These are phyloP conservation scores for Fistulifera solaris DNA, from an alignment of 108 stramenopile species.

Conservation along the genomic window DNA sequence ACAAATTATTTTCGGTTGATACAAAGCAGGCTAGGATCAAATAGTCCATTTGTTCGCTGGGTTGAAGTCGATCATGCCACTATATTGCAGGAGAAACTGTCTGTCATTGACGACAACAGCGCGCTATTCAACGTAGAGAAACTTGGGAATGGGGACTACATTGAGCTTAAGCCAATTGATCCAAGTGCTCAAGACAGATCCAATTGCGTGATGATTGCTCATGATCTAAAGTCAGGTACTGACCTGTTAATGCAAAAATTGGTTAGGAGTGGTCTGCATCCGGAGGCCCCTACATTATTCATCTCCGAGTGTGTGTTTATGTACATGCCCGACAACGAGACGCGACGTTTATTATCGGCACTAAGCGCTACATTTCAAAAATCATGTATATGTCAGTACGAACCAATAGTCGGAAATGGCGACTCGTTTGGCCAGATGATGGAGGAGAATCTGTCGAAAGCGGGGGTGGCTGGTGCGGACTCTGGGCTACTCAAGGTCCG, in stretches of 20 bases:
- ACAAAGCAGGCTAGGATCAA: too few species aligned
- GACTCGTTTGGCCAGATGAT: slow-evolving; percentile 72
- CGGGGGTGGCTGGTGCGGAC: slow-evolving; percentile 34
- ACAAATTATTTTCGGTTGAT: slow-evolving; percentile 60
- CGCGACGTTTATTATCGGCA: slow-evolving; percentile 21
- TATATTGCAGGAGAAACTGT: slow-evolving; percentile 54
- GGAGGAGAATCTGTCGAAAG: slow-evolving; percentile 57
- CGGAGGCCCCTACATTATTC: slow-evolving; percentile 49
- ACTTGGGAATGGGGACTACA: slow-evolving; percentile 7
- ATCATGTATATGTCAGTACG: slow-evolving; percentile 34
- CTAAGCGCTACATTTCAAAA: slow-evolving; percentile 9
- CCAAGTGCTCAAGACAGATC: slow-evolving; percentile 3
- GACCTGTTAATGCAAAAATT: slow-evolving; percentile 36
- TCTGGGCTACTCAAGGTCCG: slow-evolving; percentile 42
- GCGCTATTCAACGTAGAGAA: background rate
- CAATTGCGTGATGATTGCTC: slow-evolving; percentile 6
- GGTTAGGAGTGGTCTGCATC: slow-evolving; percentile 19
- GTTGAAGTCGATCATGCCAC: slow-evolving; percentile 79
- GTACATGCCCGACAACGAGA: slow-evolving; percentile 54
- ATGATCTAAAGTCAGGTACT: slow-evolving; percentile 37
- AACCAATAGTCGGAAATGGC: slow-evolving; percentile 50
- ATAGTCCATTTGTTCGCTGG: slow-evolving; percentile 33
- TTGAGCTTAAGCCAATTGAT: too few species aligned
- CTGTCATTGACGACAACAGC: slow-evolving; percentile 8
- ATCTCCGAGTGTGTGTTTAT: slow-evolving; percentile 73